phyloP scores from a whole-genome alignment of 306 rosid species.

The Castanea crenata region DNA sequence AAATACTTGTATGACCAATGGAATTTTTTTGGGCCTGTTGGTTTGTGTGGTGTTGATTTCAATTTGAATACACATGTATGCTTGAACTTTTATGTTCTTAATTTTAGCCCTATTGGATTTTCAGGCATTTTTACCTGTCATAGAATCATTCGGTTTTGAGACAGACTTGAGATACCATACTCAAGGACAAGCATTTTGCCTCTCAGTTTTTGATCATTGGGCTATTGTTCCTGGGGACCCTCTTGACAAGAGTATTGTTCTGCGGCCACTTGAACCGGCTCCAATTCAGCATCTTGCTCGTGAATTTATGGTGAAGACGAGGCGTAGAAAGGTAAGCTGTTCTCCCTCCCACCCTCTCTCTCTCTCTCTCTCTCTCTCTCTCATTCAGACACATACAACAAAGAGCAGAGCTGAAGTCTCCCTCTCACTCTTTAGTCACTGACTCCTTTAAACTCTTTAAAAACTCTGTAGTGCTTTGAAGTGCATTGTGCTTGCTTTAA shows the following conservation, averaged over 20 bases:
- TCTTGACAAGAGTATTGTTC: slow-evolving; percentile 87
- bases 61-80: neutral
- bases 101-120: neutral
- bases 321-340: slow-evolving; percentile 85
- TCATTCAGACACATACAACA: neutral
- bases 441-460: neutral
- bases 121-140: slow-evolving; percentile 98
- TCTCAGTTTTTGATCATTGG: slow-evolving; percentile 93
- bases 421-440: too few species aligned
- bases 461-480: neutral
- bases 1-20: neutral
- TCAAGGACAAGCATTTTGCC: slow-evolving; percentile 95
- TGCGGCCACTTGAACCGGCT: slow-evolving; percentile 97
- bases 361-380: slow-evolving; percentile 6
- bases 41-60: neutral
- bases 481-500: neutral
- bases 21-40: neutral
- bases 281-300: slow-evolving; percentile 99
- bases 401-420: neutral
- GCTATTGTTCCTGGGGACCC: slow-evolving; percentile 99
- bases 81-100: neutral
- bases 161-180: slow-evolving; percentile 97
- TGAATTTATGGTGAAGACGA: slow-evolving; percentile 97
- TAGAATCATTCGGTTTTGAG: slow-evolving; percentile 96
- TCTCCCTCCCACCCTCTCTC: neutral